A percentile compares a stretch with the other conserved stretches of the same genome.
phyloP scores from a whole-genome alignment of 2,329 filamentous ascomycete species.

The Davidsoniella eucalypti region DNA sequence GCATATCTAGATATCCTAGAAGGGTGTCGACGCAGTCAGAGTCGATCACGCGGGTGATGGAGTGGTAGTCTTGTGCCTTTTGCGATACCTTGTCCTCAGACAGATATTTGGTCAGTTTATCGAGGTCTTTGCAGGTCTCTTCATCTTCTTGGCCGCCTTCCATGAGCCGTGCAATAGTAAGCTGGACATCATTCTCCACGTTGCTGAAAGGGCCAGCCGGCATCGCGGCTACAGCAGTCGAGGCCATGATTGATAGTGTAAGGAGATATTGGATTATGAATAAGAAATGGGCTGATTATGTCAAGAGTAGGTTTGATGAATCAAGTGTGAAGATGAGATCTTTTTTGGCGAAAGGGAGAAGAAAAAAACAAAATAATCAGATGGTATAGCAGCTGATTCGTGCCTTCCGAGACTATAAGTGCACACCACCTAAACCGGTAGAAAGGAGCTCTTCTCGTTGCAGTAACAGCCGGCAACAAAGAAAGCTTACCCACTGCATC shows the following conservation, averaged over 20 bases:
- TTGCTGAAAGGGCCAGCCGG: conserved; percentile 1
- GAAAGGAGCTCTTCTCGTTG: too few species aligned
- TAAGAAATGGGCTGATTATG: background rate
- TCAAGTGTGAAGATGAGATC: too few species aligned
- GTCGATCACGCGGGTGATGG: conserved; percentile 49
- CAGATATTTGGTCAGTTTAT: conserved; percentile 42
- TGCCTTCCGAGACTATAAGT: background rate
- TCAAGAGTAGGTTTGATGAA: background rate
- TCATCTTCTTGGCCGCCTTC: conserved; percentile 74
- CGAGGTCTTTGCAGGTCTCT: conserved; percentile 45
- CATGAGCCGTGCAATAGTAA: conserved; percentile 78
- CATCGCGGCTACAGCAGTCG: background rate
- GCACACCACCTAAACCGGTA: background rate
- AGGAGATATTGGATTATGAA: background rate
- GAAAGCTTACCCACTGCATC: conserved; percentile 1
- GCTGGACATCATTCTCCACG: conserved; percentile 47
- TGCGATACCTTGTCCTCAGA: conserved; percentile 35
- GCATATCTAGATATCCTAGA: conserved; percentile 71
- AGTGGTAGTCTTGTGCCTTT: conserved; percentile 25
- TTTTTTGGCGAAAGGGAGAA: background rate
- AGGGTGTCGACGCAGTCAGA: conserved; percentile 68
- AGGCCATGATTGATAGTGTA: conserved; percentile 5
- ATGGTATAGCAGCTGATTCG: background rate
- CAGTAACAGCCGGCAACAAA: background rate
- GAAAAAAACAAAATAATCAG: background rate